Conservation (phyloP, 2,329 filamentous ascomycete genomes). For the Plenodomus biglobosus region DNA sequence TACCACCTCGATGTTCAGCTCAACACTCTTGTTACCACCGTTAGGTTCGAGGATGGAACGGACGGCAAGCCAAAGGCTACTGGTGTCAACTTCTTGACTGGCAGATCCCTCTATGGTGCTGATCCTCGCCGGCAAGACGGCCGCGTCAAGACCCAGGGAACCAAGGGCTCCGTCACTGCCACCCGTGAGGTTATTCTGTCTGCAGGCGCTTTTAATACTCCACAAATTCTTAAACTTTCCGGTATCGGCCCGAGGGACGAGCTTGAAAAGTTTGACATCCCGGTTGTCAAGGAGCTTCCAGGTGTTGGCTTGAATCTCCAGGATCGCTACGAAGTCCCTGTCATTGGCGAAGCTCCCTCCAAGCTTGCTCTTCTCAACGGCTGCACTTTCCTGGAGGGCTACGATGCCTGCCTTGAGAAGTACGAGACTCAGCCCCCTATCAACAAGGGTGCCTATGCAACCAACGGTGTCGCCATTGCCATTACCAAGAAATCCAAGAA, state of each 20-base stretch:
- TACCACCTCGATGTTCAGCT: conserved; percentile 59
- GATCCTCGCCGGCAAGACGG: conserved; percentile 33
- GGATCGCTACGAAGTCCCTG: conserved; percentile 57
- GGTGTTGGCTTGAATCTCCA: conserved; percentile 67
- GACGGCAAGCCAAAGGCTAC: conserved; percentile 51
- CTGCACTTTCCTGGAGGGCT: conserved; percentile 43
- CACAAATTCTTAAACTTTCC: conserved; percentile 62
- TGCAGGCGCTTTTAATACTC: conserved; percentile 61
- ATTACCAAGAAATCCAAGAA: conserved; percentile 45
- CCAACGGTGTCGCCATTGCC: conserved; percentile 56
- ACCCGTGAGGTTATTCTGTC: conserved; percentile 31
- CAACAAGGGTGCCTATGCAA: conserved; percentile 50
- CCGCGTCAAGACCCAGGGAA: conserved; percentile 11
- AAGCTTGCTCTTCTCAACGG: conserved; percentile 41
- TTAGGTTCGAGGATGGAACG: conserved; percentile 65
- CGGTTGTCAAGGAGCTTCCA: conserved; percentile 57
- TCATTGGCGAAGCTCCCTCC: conserved; percentile 49
- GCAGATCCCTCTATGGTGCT: conserved; percentile 45
- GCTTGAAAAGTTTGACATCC: conserved; percentile 57
- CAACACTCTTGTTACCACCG: conserved; percentile 65
- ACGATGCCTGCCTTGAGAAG: conserved; percentile 50
- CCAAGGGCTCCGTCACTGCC: conserved; percentile 31
- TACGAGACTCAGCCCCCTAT: conserved; percentile 43
- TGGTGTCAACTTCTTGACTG: conserved; percentile 46
- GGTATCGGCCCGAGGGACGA: conserved; percentile 62